Base-by-base conservation (phyloP, 1,284 basidiomycete genomes). In the Heterobasidion irregulare region DNA sequence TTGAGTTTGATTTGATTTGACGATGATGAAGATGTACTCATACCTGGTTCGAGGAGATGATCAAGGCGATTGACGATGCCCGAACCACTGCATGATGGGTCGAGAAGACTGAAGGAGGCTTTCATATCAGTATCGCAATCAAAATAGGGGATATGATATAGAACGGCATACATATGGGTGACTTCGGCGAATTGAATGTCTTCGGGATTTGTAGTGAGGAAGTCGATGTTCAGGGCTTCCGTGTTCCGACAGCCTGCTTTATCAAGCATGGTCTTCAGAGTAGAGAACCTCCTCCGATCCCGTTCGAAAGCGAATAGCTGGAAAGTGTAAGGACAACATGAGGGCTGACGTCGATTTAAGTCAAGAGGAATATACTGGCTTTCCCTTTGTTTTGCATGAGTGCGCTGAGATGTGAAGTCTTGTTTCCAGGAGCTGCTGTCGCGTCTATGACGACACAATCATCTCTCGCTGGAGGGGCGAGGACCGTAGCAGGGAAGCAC, bases 401-500 rank as follows among this genome's bases (percentile, higher is more conserved):
- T 9, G 94, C 92, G 58, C 89, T 89, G 12, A 99, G 72, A 69
- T 97, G 92, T 6, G 92, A 91, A 0, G 97, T 99, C 74, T 99
- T 99, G 73, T 99, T 99, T 0, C 97, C 97, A 0, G 96, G 97
- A 0, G 97, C 96, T 47, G 95, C 89, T 33, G 95, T 99, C 5
- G 93, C 95, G 69, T 99, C 97, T 50, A 99, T 87, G 38, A 94
- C 92, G 16, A 82, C 72, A 47, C 71, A 68, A 41, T 74, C 65
- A 6, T 78, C 73, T 36, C 64, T 67, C 1, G 74, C 68, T 15
- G 85, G 84, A 54, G 89, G 82, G 48, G 76, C 70, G 35, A 98
- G 79, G 5, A 98, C 81, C 54, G 84, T 76, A 0, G 96, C 94
- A 8, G 97, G 94, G 68, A 99, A 94, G 71, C 97, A 99, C 50